Base-by-base conservation (phyloP, 2,329 filamentous ascomycete species). In the Claviceps quebecensis region DNA sequence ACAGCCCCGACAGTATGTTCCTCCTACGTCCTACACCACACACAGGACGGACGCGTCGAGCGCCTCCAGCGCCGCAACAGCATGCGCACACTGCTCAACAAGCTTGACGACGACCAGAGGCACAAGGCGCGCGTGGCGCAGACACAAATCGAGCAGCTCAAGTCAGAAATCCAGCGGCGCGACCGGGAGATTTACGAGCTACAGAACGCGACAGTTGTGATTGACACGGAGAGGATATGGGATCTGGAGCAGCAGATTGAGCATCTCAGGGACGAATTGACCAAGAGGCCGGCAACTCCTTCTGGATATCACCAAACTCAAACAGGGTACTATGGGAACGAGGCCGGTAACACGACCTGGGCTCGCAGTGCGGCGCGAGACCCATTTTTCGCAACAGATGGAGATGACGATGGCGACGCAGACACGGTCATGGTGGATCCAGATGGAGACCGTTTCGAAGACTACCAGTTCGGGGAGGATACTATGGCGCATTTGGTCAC, bases 11-110 rank as follows among this genome's bases (percentile, higher is more conserved):
- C 29, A 34, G 29, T 4, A 9, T 34, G 29, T 16, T n/a, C 48
- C 41, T 69, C 23, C 1, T 39, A 72, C 0, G 41, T n/a, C 13
- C 69, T 81, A 3, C 72, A 75, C 8, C 76, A 80, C 52, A 72
- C 79, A 16, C 67, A 78, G 7, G 74, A 79, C 41, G 77, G 75
- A 6, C 73, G 79, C 14, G 69, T 80, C 45, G 75, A 79, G 63
- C 72, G 78, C 17, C 69, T 78, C 39, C 70, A 75, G 7, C 73
- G 79, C 77, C 75, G 56, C 71, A 75, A 3, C 9, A 34, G 29
- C 29, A 60, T 81, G 5, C 79, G 77, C 56, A 77, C 78, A 55
- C 75, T 81, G 63, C 74, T 80, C 65, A 76, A 80, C 59, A 61
- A 63, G 13, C 72, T 79, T 50, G 65, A 72, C 7, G 64, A 65